Evolutionary conservation across 768 basidiomycete species (phyloP).

Genomic region (Lanmaoa rubissima): DNA sequence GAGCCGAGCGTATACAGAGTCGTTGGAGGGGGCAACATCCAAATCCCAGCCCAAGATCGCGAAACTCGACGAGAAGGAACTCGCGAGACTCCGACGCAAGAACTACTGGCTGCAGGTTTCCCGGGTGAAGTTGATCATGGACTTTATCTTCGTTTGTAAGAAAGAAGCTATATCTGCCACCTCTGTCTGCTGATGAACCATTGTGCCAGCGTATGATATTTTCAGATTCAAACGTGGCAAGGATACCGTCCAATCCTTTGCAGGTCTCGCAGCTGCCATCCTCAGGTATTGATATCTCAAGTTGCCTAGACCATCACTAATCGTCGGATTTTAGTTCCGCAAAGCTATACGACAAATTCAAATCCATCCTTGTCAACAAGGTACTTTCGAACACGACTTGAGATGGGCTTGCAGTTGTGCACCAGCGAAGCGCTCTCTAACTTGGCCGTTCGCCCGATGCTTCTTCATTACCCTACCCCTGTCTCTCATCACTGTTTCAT

Average conservation of each 20-base stretch:
- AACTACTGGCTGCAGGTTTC: conserved; percentile 75
- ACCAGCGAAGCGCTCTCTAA: background rate
- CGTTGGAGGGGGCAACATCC: conserved; percentile 64
- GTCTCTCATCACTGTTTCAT: background rate
- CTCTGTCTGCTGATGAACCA: conserved; percentile 6
- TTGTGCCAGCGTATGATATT: conserved; percentile 69
- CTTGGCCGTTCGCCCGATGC: background rate
- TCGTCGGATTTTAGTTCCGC: conserved; percentile 48
- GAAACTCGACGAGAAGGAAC: conserved; percentile 69
- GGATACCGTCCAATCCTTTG: conserved; percentile 58
- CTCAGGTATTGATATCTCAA: conserved; percentile 54
- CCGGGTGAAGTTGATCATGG: conserved; percentile 74
- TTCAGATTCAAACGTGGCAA: conserved; percentile 65
- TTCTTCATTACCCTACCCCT: background rate
- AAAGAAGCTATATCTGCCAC: conserved; percentile 18
- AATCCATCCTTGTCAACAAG: conserved; percentile 56
- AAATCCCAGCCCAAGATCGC: conserved; percentile 60
- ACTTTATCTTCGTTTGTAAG: conserved; percentile 85
- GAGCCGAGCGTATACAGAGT: conserved; percentile 69
- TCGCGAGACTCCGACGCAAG: conserved; percentile 63
- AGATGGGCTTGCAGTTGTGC: conserved; percentile 5
- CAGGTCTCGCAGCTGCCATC: conserved; percentile 67
- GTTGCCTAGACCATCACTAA: background rate
- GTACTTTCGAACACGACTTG: conserved; percentile 22
- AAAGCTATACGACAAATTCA: conserved; percentile 75